These are phyloP conservation scores for Durusdinium trenchii DNA, from an alignment of 73 alveolate species.

Conservation along the genomic window DNA sequence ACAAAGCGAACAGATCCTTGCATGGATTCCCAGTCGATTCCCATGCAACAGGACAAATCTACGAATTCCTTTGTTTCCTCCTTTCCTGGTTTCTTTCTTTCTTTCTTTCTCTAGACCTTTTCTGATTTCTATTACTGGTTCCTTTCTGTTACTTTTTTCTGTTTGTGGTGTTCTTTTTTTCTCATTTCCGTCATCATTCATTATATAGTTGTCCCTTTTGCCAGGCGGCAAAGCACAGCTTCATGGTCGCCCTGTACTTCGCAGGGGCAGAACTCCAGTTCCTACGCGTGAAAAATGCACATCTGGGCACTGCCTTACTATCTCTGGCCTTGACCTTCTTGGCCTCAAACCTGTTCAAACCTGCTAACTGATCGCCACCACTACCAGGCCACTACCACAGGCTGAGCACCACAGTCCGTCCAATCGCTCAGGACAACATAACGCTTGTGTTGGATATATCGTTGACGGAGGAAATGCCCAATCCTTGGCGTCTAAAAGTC, in stretches of 20 bases:
- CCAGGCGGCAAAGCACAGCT: slow-evolving; percentile 33
- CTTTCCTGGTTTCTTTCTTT: no score
- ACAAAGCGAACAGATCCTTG: no score
- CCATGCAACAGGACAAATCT: no score
- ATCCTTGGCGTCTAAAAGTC: not conserved
- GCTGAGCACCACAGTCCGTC: slow-evolving; percentile 31
- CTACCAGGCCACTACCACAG: not conserved
- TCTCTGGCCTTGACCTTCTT: no score
- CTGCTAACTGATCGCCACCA: not conserved
- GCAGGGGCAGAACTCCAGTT: slow-evolving; percentile 37
- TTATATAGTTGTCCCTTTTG: not conserved
- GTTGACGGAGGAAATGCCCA: not conserved
- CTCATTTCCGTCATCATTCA: no score
- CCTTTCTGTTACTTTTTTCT: not conserved
- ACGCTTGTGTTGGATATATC: slow-evolving; percentile 36
- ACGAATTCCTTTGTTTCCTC: no score
- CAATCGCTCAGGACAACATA: slow-evolving; percentile 32
- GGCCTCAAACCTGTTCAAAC: not conserved
- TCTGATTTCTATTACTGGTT: not conserved
- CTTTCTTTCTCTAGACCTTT: not conserved
- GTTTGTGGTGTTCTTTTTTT: no score
- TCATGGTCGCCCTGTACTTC: slow-evolving; percentile 45
- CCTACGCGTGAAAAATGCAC: not conserved
- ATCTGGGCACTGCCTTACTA: no score
- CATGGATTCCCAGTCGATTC: no score